phyloP scores from a whole-genome alignment of 1,284 basidiomycete species.

The Acaromyces ingoldii region DNA sequence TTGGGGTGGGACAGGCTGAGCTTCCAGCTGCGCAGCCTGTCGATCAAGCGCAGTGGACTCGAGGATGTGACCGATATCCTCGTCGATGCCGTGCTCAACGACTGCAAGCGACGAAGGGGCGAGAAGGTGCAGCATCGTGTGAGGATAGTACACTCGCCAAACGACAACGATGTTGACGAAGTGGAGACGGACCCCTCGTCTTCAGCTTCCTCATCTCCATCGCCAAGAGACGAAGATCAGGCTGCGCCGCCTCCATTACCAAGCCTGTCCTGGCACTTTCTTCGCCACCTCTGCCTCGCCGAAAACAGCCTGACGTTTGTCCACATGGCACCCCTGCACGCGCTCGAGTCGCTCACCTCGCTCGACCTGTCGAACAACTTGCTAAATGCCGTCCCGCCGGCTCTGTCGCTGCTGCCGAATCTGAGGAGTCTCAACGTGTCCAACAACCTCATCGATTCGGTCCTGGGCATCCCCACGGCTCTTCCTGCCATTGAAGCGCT shows the following conservation, averaged over 20 bases:
- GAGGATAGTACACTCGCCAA: constrained; percentile 10
- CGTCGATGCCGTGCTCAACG: constrained; percentile 69
- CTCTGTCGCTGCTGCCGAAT: constrained; percentile 68
- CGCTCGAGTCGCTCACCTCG: constrained; percentile 56
- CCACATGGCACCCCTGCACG: constrained; percentile 56
- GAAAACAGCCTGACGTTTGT: constrained; percentile 80
- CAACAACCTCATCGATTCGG: constrained; percentile 93
- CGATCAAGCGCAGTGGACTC: constrained; percentile 69
- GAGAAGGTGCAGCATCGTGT: constrained; percentile 8
- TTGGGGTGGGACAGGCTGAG: constrained; percentile 77
- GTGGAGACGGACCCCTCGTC: not conserved
- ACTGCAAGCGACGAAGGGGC: constrained; percentile 60
- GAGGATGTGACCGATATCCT: constrained; percentile 78
- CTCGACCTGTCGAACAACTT: constrained; percentile 54
- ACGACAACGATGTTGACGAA: not conserved
- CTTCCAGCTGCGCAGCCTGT: constrained; percentile 67
- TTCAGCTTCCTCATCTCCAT: not conserved
- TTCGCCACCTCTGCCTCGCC: constrained; percentile 71
- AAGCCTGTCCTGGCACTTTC: constrained; percentile 68
- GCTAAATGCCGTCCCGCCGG: constrained; percentile 59
- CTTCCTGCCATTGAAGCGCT: constrained; percentile 29
- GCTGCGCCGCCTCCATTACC: constrained; percentile 56
- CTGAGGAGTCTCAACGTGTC: constrained; percentile 81
- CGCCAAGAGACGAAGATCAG: not conserved
- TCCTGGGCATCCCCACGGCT: constrained; percentile 62